Evolutionary conservation across 2,329 filamentous ascomycete genomes (phyloP).

Genomic region (Trichoderma sp.): DNA sequence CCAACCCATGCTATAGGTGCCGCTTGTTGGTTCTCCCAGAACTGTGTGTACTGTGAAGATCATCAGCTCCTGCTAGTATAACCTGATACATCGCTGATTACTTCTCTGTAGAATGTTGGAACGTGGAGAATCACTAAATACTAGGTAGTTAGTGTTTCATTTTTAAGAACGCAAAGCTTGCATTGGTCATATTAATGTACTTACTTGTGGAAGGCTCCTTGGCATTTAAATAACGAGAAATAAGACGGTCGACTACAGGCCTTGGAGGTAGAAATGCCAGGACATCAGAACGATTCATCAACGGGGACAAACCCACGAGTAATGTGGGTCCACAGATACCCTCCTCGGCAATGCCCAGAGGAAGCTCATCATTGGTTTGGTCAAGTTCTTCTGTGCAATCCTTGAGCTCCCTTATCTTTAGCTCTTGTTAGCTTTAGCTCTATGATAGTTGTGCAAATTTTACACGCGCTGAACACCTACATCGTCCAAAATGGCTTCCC

Average conservation of each 20-base stretch:
- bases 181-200: background rate
- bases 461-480: background rate
- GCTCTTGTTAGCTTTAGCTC: too few relatives aligned
- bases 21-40: background rate
- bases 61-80: background rate
- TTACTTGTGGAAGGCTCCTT: background rate
- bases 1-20: background rate
- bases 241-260: background rate
- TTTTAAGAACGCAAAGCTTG: background rate
- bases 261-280: slow-evolving; percentile 1
- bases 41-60: background rate
- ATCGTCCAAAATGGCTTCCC: background rate
- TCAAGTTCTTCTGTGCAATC: background rate
- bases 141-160: background rate
- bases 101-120: background rate
- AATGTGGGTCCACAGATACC: background rate
- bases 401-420: background rate
- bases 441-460: background rate
- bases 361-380: background rate
- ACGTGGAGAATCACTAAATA: background rate
- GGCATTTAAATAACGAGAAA: background rate
- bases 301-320: background rate
- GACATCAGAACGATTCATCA: background rate
- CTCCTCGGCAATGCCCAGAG: background rate
- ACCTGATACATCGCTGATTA: background rate